Conservation (phyloP, 2,329 filamentous ascomycete species). For the Didymella lethalis region DNA sequence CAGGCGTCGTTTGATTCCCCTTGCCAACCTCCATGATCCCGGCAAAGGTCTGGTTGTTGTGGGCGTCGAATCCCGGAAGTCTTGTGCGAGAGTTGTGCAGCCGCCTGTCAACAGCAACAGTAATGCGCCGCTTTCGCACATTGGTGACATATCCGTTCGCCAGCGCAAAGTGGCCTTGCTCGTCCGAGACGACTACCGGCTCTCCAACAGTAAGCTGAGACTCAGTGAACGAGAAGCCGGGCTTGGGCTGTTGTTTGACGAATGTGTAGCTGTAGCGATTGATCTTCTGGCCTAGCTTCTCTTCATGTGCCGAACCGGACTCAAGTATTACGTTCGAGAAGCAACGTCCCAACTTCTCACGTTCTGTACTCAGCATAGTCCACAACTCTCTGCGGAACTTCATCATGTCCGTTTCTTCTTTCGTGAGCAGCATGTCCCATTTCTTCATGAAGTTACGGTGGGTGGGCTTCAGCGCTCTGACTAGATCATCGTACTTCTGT, state of each 20-base stretch:
- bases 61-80: constrained; percentile 76
- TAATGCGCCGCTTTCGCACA: constrained; percentile 77
- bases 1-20: constrained; percentile 53
- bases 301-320: constrained; percentile 75
- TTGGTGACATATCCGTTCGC: constrained; percentile 89
- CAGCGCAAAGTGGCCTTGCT: constrained; percentile 91
- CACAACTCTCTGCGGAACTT: constrained; percentile 89
- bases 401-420: constrained; percentile 90
- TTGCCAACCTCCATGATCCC: constrained; percentile 87
- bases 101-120: constrained; percentile 87
- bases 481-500: constrained; percentile 81
- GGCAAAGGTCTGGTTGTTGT: constrained; percentile 82
- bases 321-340: constrained; percentile 88
- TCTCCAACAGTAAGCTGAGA: constrained; percentile 88
- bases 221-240: constrained; percentile 84
- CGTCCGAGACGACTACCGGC: constrained; percentile 95
- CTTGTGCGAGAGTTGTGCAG: constrained; percentile 85
- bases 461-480: constrained; percentile 75
- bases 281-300: constrained; percentile 77
- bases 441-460: constrained; percentile 89
- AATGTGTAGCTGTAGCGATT: constrained; percentile 91
- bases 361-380: constrained; percentile 91
- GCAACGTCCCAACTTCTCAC: constrained; percentile 87
- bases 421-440: constrained; percentile 92
- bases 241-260: constrained; percentile 68